Percentiles rank a stretch among this genome's conserved stretches.
Evolutionary conservation across 2,329 filamentous ascomycete genomes (phyloP).

Genomic region (Stagonosporopsis chrysanthemi): DNA sequence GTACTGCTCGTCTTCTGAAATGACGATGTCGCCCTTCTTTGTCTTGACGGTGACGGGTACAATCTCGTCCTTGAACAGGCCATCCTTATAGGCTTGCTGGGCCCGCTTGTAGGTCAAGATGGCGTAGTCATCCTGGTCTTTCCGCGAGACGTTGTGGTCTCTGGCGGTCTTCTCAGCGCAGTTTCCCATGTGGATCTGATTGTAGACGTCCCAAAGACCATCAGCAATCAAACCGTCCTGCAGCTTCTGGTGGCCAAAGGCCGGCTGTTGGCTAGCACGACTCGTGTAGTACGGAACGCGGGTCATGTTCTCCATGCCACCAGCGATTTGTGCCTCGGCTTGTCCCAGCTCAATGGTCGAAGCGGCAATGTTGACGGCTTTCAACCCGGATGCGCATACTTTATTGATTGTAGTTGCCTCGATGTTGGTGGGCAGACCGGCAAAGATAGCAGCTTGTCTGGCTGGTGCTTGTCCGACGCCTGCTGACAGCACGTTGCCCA

Average conservation of each 20-base stretch:
- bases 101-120: conserved; percentile 89
- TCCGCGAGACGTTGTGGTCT: conserved; percentile 78
- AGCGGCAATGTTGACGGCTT: conserved; percentile 87
- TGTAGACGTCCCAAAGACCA: conserved; percentile 94
- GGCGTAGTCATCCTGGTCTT: conserved; percentile 91
- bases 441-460: conserved; percentile 87
- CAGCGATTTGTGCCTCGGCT: conserved; percentile 86
- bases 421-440: conserved; percentile 79
- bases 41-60: conserved; percentile 84
- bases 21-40: conserved; percentile 78
- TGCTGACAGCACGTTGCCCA: conserved; percentile 92
- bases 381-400: conserved; percentile 94
- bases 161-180: conserved; percentile 96
- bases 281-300: conserved; percentile 89
- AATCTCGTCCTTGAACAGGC: conserved; percentile 88
- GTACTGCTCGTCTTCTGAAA: conserved; percentile 88
- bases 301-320: conserved; percentile 99
- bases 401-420: conserved; percentile 97
- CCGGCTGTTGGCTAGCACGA: conserved; percentile 79
- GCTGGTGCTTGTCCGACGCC: conserved; percentile 89
- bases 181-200: conserved; percentile 97
- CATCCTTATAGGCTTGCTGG: conserved; percentile 85
- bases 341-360: conserved; percentile 94
- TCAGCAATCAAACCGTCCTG: conserved; percentile 95
- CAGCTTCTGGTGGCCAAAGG: conserved; percentile 86